Conservation (phyloP, 371 early-diverging fungal species). For the Rhizopus microsporus region DNA sequence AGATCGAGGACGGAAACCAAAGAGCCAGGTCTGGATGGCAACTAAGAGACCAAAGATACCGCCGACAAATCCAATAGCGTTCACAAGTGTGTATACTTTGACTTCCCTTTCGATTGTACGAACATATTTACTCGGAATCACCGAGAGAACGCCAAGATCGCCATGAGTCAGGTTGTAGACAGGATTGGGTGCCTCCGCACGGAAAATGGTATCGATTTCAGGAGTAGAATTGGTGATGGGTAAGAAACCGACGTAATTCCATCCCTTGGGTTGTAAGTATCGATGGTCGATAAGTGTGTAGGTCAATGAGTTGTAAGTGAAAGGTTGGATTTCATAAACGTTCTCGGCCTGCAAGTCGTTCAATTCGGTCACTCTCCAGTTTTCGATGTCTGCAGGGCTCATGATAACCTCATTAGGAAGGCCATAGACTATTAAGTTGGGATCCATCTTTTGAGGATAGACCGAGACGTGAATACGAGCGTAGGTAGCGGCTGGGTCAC, state of each 20-base stretch:
- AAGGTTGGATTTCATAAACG: constrained; percentile 39
- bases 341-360: constrained; percentile 45
- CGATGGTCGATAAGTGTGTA: constrained; percentile 44
- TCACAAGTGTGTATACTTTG: constrained; percentile 50
- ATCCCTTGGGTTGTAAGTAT: constrained; percentile 42
- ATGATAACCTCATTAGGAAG: constrained; percentile 26
- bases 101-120: constrained; percentile 36
- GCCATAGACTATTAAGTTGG: constrained; percentile 39
- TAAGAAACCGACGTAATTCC: constrained; percentile 54
- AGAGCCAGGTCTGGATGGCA: constrained; percentile 50
- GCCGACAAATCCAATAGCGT: constrained; percentile 53
- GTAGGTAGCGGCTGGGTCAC: constrained; percentile 31
- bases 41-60: constrained; percentile 52
- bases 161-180: constrained; percentile 30
- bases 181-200: constrained; percentile 46
- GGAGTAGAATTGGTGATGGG: constrained; percentile 47
- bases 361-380: constrained; percentile 44
- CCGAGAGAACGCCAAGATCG: constrained; percentile 35
- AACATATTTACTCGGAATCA: constrained; percentile 32
- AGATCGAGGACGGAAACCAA: constrained; percentile 50
- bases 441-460: constrained; percentile 49
- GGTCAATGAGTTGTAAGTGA: constrained; percentile 40
- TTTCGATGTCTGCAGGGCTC: constrained; percentile 26
- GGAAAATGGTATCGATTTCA: constrained; percentile 40
- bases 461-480: constrained; percentile 48